Evolutionary conservation across 1,284 basidiomycete genomes (phyloP).

Genomic region (Xerocomus minutiporus): DNA sequence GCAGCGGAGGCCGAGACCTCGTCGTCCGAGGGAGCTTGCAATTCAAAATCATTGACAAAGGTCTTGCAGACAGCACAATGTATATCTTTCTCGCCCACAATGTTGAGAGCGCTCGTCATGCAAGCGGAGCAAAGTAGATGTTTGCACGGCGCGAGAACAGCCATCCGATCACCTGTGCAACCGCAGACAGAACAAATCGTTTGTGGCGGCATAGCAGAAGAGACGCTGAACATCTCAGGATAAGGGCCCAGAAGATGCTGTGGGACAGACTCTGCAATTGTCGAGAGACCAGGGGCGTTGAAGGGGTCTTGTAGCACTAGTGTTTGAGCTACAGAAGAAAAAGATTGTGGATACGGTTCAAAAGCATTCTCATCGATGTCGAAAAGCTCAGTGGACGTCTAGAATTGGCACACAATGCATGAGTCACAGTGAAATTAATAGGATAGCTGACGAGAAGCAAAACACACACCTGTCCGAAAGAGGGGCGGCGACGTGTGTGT

Average conservation of each 20-base stretch:
- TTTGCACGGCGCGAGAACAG: conserved; percentile 64
- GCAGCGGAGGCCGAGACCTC: conserved; percentile 16
- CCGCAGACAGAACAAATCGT: conserved; percentile 50
- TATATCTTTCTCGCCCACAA: conserved; percentile 82
- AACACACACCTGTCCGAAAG: conserved; percentile 43
- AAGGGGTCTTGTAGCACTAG: conserved; percentile 33
- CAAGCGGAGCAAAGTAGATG: conserved; percentile 75
- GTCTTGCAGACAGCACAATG: conserved; percentile 70
- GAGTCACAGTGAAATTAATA: conserved; percentile 25
- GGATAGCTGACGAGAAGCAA: conserved; percentile 6
- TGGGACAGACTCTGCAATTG: conserved; percentile 25
- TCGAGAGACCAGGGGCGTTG: conserved; percentile 23
- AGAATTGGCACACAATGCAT: conserved; percentile 24
- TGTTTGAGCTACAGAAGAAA: conserved; percentile 35
- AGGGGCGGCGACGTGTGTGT: conserved; percentile 57
- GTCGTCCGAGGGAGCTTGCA: conserved; percentile 33
- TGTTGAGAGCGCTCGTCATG: conserved; percentile 76
- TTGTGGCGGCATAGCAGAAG: conserved; percentile 10
- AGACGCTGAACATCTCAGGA: conserved; percentile 27
- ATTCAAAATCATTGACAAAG: conserved; percentile 63
- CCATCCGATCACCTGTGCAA: conserved; percentile 45
- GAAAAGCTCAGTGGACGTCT: conserved; percentile 55
- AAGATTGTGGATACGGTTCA: conserved; percentile 45
- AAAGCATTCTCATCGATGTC: conserved; percentile 70
- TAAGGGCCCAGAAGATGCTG: conserved; percentile 19